Evolutionary conservation across 345 rosid genomes (phyloP), one percentile per base, ranked within the genome.

Genomic region (Aurinia saxatilis): DNA sequence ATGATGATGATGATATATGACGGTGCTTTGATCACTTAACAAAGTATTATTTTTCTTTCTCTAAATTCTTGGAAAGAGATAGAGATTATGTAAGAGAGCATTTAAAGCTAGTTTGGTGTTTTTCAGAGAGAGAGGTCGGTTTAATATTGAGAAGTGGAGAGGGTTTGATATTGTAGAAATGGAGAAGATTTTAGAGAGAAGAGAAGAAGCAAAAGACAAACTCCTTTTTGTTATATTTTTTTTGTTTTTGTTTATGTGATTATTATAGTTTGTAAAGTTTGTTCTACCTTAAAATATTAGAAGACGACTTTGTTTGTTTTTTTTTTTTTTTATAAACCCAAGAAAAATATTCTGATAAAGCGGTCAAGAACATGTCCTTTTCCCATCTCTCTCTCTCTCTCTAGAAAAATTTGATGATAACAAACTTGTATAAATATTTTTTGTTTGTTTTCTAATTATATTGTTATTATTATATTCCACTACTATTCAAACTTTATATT

Each of bases 351-450:
- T 84, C 59, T 70, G 76, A 81, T 67, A 69, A 76, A 76, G 81
- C 81, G 77, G 86, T 80, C 78, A 72, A 42, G 33, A 70, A 61
- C 25, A 69, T 76, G 75, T 72, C 57, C 25, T 62, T 57, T 79
- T 74, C 77, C 40, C 40, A 57, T 34, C 46, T n/a, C 66, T 37
- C 64, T 66, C 55, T 73, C 66, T 71, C 75, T 57, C 45, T 66
- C 15, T 18, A 27, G 8, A 65, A 19, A 63, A 17, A 58, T 64
- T n/a, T 57, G 56, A 12, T 50, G 33, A 51, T 71, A 64, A 71
- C 66, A 64, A 71, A 71, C 71, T 71, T 35, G 75, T 7, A 65
- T 65, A 50, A 65, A 51, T 57, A 50, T 10, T 50, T 71, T 65
- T 71, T 65, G 63, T 63, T 63, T 50, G 49, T 50, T 70, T 40